Evolutionary conservation across 2,329 filamentous ascomycete genomes (phyloP).

Genomic region (Metarhizium brunneum): DNA sequence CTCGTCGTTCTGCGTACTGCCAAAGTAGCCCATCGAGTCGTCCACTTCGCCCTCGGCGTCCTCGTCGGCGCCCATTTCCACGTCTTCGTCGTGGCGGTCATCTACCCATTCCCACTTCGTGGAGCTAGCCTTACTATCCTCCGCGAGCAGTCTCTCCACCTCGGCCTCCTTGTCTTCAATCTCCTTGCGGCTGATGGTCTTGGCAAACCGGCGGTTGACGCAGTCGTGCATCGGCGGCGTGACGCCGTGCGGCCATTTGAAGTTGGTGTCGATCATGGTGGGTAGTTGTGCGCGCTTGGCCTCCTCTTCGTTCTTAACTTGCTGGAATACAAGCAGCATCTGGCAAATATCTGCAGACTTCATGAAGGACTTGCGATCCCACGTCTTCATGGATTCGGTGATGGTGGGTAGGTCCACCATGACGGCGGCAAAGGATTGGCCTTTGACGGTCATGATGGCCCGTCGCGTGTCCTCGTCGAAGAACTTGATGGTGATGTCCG

Average conservation of each 20-base stretch:
- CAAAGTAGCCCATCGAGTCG: constrained; percentile 31
- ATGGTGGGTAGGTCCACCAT: constrained; percentile 81
- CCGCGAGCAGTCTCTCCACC: constrained; percentile 63
- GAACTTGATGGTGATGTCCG: constrained; percentile 74
- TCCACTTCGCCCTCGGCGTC: constrained; percentile 40
- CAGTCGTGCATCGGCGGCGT: constrained; percentile 85
- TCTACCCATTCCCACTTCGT: constrained; percentile 59
- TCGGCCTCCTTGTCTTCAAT: constrained; percentile 78
- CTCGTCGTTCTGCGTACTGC: constrained; percentile 20
- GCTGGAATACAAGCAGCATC: constrained; percentile 73
- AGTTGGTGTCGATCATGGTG: constrained; percentile 55
- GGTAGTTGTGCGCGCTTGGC: constrained; percentile 61
- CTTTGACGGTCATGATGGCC: constrained; percentile 61
- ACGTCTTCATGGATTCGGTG: constrained; percentile 86
- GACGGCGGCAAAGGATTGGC: constrained; percentile 64
- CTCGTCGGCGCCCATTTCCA: constrained; percentile 33
- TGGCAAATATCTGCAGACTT: constrained; percentile 85
- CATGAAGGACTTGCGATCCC: constrained; percentile 80
- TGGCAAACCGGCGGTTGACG: constrained; percentile 72
- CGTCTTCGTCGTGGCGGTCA: constrained; percentile 35
- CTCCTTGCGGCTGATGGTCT: constrained; percentile 71
- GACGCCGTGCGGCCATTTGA: constrained; percentile 75
- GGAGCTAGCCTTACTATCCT: constrained; percentile 53
- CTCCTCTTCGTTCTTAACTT: constrained; percentile 56
- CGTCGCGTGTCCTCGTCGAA: constrained; percentile 64